Percentiles rank a stretch among this genome's conserved stretches.
Evolutionary conservation across 257 asterid species (phyloP).

Genomic region (Solanum boliviense): DNA sequence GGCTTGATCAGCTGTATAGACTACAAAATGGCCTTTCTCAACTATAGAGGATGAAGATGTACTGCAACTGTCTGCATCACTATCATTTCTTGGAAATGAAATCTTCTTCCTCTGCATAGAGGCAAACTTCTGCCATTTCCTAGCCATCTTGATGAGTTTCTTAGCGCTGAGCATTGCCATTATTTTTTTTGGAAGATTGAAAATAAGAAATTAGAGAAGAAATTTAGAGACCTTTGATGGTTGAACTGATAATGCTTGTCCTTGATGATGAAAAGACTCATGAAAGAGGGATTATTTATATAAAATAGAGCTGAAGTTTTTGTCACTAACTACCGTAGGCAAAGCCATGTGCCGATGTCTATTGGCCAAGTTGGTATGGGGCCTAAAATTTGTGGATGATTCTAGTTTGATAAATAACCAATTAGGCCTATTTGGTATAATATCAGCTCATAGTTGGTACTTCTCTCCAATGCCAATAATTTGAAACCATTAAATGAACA

Average conservation of each 20-base stretch:
- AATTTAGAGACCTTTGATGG: neutral
- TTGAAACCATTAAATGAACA: neutral
- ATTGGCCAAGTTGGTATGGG: neutral
- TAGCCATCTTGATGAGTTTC: neutral
- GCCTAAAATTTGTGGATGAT: neutral
- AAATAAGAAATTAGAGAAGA: neutral
- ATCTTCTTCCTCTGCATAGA: neutral
- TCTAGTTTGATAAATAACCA: neutral
- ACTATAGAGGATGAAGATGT: neutral
- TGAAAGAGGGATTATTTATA: too few relatives aligned
- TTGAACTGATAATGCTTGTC: neutral
- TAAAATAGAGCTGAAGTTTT: neutral
- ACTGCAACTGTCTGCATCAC: neutral
- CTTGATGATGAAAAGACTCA: neutral
- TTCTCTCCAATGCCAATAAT: neutral
- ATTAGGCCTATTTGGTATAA: neutral
- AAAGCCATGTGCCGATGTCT: neutral
- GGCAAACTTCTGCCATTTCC: neutral
- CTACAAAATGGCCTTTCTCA: conserved; percentile 25
- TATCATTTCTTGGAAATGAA: neutral
- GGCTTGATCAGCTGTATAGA: conserved; percentile 15
- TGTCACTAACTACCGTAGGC: neutral
- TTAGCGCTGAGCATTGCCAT: neutral
- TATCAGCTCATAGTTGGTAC: neutral
- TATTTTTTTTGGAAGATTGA: neutral